Percentiles rank a stretch among this genome's conserved stretches.
Evolutionary conservation across 306 rosid species (phyloP).

Genomic region (Corylus americana): DNA sequence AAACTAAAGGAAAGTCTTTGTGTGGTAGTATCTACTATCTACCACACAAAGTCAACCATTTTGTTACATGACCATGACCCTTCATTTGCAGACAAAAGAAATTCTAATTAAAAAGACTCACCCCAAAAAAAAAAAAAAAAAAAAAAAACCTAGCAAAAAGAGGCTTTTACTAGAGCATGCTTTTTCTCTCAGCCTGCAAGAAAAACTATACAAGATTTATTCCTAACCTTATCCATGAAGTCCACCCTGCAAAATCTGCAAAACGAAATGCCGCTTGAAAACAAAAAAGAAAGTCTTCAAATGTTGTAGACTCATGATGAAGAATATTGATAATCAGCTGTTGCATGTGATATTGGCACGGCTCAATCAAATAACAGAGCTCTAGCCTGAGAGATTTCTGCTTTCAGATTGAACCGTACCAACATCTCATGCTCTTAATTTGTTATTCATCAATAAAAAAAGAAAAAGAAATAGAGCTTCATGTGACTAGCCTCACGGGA

Average conservation of each 20-base stretch:
- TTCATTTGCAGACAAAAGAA: background rate
- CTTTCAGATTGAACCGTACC: conserved; percentile 73
- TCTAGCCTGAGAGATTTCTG: conserved; percentile 35
- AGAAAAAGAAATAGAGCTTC: background rate
- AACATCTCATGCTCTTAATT: conserved; percentile 47
- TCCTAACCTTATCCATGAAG: background rate
- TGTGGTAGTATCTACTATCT: too few relatives aligned
- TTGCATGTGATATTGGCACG: conserved; percentile 78
- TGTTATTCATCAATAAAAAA: background rate
- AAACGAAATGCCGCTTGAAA: background rate
- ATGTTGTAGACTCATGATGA: conserved; percentile 5
- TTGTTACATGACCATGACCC: background rate
- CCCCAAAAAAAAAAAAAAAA: too few relatives aligned
- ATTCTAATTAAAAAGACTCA: too few relatives aligned
- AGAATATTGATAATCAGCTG: background rate
- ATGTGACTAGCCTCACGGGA: background rate
- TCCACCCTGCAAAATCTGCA: background rate
- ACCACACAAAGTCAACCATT: background rate
- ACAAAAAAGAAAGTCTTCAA: background rate
- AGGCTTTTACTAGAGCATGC: background rate
- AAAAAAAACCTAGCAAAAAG: background rate
- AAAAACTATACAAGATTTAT: background rate
- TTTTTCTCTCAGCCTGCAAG: background rate
- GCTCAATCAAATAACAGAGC: conserved; percentile 74
- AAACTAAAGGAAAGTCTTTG: background rate